phyloP scores from a whole-genome alignment of 2,329 filamentous ascomycete species.

The Fusarium veterinarium region DNA sequence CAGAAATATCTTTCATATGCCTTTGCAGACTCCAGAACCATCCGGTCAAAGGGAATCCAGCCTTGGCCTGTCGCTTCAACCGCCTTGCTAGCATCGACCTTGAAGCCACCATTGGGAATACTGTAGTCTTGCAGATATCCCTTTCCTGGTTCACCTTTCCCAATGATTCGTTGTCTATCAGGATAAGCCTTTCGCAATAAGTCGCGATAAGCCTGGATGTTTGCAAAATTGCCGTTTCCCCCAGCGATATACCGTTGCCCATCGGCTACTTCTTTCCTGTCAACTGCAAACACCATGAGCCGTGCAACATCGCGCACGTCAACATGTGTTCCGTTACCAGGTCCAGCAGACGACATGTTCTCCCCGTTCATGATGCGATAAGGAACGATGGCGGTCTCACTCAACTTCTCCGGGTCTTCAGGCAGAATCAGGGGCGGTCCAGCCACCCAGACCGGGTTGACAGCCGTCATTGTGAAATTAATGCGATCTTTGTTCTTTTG shows the following conservation, averaged over 20 bases:
- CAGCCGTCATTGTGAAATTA: conserved; percentile 10
- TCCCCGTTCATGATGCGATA: conserved; percentile 22
- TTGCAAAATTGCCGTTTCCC: neutral
- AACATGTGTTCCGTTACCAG: conserved; percentile 20
- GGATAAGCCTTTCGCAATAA: conserved; percentile 9
- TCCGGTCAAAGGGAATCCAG: conserved; percentile 12
- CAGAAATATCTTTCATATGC: conserved; percentile 11
- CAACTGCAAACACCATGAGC: conserved; percentile 8
- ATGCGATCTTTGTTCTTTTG: neutral
- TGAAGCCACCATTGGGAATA: neutral
- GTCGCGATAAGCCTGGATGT: conserved; percentile 21
- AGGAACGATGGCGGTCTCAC: conserved; percentile 15
- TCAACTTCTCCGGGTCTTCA: conserved; percentile 14
- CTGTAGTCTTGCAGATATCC: conserved; percentile 10
- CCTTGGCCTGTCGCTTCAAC: neutral
- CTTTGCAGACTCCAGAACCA: conserved; percentile 11
- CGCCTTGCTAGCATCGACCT: conserved; percentile 7
- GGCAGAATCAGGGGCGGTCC: conserved; percentile 12
- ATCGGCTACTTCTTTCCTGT: conserved; percentile 2
- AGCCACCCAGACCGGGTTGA: conserved; percentile 21
- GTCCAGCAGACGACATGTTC: neutral
- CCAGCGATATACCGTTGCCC: conserved; percentile 18
- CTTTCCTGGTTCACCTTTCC: neutral
- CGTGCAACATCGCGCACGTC: conserved; percentile 22
- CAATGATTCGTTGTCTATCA: neutral